phyloP scores from a whole-genome alignment of 2,329 filamentous ascomycete species.

The Hymenoscyphus occultus region DNA sequence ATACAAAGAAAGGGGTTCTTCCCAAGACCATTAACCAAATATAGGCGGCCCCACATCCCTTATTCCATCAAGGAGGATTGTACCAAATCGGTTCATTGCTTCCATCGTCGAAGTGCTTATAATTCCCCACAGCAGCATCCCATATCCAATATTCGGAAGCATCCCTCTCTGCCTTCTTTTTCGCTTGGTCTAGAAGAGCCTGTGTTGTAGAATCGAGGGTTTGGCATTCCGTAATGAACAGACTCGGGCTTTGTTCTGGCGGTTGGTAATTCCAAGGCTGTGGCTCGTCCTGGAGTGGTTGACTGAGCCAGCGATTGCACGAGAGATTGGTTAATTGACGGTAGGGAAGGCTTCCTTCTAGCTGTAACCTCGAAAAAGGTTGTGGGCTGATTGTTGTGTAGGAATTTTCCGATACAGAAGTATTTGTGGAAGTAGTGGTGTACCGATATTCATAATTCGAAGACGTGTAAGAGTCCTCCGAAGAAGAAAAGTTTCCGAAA shows the following conservation, averaged over 20 bases:
- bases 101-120: constrained; percentile 11
- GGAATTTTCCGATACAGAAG: background rate
- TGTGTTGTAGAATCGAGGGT: background rate
- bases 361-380: background rate
- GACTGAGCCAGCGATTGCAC: constrained; percentile 2
- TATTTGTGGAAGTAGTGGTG: background rate
- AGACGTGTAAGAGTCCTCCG: background rate
- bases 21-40: too few relatives aligned
- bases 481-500: background rate
- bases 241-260: background rate
- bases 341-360: background rate
- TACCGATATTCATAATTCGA: background rate
- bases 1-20: too few relatives aligned
- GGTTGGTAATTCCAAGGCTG: background rate
- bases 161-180: constrained; percentile 1
- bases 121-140: constrained; percentile 6
- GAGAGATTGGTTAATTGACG: background rate
- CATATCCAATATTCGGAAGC: constrained; percentile 11
- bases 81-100: constrained; percentile 11
- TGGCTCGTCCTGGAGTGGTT: constrained; percentile 7
- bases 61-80: constrained; percentile 4
- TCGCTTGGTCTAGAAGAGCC: background rate
- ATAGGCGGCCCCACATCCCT: too few relatives aligned
- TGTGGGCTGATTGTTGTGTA: background rate
- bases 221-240: background rate